Base-by-base conservation (phyloP, 192 early-diverging fungal genomes). In the Coemansia reversa region DNA sequence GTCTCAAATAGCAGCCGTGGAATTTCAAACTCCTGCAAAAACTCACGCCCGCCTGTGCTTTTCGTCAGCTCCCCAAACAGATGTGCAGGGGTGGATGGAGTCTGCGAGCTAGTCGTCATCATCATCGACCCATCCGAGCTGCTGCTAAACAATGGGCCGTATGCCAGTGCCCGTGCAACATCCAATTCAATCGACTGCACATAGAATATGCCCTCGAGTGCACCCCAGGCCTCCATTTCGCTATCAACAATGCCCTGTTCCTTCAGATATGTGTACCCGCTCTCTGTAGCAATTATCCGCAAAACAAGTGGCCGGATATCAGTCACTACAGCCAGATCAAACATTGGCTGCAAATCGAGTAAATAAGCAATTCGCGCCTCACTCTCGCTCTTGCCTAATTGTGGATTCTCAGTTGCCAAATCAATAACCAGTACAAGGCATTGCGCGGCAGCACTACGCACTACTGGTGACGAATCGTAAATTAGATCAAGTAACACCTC, bases 221-320 rank as follows among this genome's bases (percentile, higher is more conserved):
- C 68, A 5, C 74, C 79, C 79, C 79, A 82, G 14, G 74, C 65
- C 20, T 76, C 74, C 79, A 82, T 82, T 56, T 82, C 79, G 64
- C 67, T 67, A 25, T 76, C 79, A 0, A 82, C 68, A 0, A 82
- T 58, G 7, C 74, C 79, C 30, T 74, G 79, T 2, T 56, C 58
- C 22, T 58, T 49, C 20, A 76, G 59, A 22, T 70, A 82, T 33
- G 67, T 54, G 24, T 70, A 82, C 39, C 79, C 79, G 30, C 55
- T 54, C 39, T 76, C 70, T 1, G 71, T 76, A 19, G 66, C 67
- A 18, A 76, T 58, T 5, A 82, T 30, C 0, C 79, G 70, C 56
- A 74, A 33, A 7, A 82, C 55, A 61, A 82, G 48, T 11, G 73
- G 73, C 18, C 79, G 74, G 14, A 82, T 74, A 25, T 82, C 79